phyloP scores from a whole-genome alignment of 495 filamentous ascomycete species.

The Penicillium canariense region DNA sequence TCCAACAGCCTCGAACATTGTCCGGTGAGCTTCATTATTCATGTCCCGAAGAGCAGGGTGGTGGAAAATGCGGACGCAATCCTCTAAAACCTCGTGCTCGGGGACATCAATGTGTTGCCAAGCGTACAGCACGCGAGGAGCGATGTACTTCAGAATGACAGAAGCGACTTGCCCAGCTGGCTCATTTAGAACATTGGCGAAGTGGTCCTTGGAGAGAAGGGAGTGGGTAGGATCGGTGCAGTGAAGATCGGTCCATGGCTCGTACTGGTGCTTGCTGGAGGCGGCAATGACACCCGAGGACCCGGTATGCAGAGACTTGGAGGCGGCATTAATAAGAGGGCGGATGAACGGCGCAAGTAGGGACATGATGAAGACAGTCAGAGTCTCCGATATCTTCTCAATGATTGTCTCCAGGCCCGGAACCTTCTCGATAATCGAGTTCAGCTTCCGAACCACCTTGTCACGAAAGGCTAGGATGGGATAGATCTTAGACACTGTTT shows the following conservation, averaged over 20 bases:
- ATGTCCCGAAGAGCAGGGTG: slow-evolving; percentile 78
- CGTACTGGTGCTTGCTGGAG: slow-evolving; percentile 80
- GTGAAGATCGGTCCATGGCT: slow-evolving; percentile 82
- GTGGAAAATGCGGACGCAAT: slow-evolving; percentile 78
- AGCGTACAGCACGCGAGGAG: slow-evolving; percentile 82
- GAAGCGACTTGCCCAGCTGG: slow-evolving; percentile 81
- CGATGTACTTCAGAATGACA: slow-evolving; percentile 75
- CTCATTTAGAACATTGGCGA: slow-evolving; percentile 86
- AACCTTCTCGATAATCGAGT: slow-evolving; percentile 82
- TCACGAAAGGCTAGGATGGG: slow-evolving; percentile 93
- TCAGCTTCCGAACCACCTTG: slow-evolving; percentile 82
- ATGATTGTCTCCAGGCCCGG: slow-evolving; percentile 83
- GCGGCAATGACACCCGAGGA: slow-evolving; percentile 77
- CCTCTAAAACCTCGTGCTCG: slow-evolving; percentile 73
- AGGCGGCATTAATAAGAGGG: slow-evolving; percentile 86
- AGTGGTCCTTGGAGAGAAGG: slow-evolving; percentile 94
- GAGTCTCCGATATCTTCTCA: slow-evolving; percentile 85
- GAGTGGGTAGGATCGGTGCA: slow-evolving; percentile 94
- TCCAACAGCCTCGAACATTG: slow-evolving; percentile 82
- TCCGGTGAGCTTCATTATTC: slow-evolving; percentile 69
- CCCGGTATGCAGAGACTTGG: slow-evolving; percentile 75
- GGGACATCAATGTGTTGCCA: slow-evolving; percentile 84
- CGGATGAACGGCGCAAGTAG: slow-evolving; percentile 86
- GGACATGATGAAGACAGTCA: slow-evolving; percentile 87
- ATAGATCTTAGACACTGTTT: slow-evolving; percentile 81